Evolutionary conservation across 2,329 filamentous ascomycete genomes (phyloP), one percentile per base, ranked within the genome.

Genomic region (Aspergillus proliferans): DNA sequence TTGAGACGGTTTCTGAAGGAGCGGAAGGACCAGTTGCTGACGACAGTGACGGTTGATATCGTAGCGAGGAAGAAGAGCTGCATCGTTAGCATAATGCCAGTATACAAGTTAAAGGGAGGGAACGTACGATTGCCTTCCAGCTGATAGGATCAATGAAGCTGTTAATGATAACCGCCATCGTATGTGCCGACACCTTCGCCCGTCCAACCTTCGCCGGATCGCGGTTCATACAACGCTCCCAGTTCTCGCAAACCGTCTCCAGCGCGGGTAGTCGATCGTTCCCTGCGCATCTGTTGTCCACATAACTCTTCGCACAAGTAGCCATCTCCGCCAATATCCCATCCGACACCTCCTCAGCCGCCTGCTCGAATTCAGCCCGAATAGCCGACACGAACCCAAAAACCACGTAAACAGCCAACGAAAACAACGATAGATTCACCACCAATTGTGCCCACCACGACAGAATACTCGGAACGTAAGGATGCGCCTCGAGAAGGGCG

Each of bases 151-250:
- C 89, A 4, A 95, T 85, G 67, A 97, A 96, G 61, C 86, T 86
- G 66, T 97, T 96, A 69, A 97, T 85, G 38, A 98, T 95, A 63
- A 89, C 83, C 1, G 92, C 92, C 64, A 96, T 87, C 22, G 91
- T 93, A 62, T 88, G 86, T 4, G 89, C 91, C 15, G 86, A 88
- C 36, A 95, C 83, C 60, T 85, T 86, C 39, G 92, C 86, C 34
- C 85, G 79, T 57, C 88, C 90, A 48, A 95, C 83, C 48, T 83
- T 82, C 41, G 84, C 78, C 0, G 90, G 85, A 61, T 96, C 88
- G 56, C 85, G 82, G 56, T 85, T 83, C 88, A 95, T 95, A 70
- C 93, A 97, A 28, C 82, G 76, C 55, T 86, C 83, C 92, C 92
- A 97, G 53, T 85, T 81, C 30, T 83, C 80, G 66, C 93, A 98